These are phyloP conservation scores for Ambrosia artemisiifolia DNA, from an alignment of 129 eudicot genomes.

Conservation along the genomic window DNA sequence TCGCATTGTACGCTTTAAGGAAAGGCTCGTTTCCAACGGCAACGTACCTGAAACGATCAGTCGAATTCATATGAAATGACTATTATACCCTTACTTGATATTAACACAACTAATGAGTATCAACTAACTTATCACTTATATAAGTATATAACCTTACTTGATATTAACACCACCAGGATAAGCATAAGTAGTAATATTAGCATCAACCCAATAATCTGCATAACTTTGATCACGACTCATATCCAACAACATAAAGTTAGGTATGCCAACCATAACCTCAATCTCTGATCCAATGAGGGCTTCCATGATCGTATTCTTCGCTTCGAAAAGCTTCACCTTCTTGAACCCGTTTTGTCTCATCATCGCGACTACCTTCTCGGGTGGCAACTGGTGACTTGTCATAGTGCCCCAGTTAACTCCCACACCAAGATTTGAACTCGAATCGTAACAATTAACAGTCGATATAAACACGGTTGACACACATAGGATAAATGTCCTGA, in stretches of 20 bases:
- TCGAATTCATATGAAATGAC: neutral
- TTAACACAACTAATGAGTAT: too few species aligned
- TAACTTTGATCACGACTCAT: constrained; percentile 59
- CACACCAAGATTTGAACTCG: constrained; percentile 18
- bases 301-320: constrained; percentile 56
- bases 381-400: constrained; percentile 66
- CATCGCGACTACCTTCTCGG: constrained; percentile 73
- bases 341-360: constrained; percentile 72
- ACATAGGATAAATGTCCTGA: constrained; percentile 8
- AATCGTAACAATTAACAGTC: constrained; percentile 11
- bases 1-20: constrained; percentile 59
- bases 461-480: constrained; percentile 7
- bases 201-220: constrained; percentile 83
- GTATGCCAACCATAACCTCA: constrained; percentile 81
- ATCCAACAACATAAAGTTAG: constrained; percentile 68
- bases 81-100: too few species aligned
- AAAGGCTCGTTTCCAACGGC: constrained; percentile 95
- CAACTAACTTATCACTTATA: too few species aligned
- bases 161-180: constrained; percentile 74
- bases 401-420: constrained; percentile 99
- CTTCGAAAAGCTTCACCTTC: constrained; percentile 82
- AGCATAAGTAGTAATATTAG: constrained; percentile 57
- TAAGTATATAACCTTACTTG: constrained; percentile 35
- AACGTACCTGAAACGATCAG: constrained; percentile 53
- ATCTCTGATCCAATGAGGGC: constrained; percentile 69